phyloP scores from a whole-genome alignment of 768 basidiomycete species.

The Pholiota conissans region DNA sequence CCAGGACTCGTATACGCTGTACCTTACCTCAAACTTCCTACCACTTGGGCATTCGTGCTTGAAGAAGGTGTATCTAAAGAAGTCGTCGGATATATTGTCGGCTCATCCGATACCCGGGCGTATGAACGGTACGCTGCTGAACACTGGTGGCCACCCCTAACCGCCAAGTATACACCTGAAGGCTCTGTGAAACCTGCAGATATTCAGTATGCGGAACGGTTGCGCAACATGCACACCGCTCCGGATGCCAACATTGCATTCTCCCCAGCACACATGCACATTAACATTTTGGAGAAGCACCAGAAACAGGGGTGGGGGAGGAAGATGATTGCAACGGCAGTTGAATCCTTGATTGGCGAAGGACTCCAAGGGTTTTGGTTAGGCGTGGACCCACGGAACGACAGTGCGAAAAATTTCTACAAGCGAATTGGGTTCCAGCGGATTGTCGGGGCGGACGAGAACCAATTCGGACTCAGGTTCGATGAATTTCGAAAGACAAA shows the following conservation, averaged over 20 bases:
- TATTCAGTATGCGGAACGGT: conserved; percentile 38
- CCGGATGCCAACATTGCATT: conserved; percentile 58
- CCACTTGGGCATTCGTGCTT: conserved; percentile 74
- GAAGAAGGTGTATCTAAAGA: conserved; percentile 46
- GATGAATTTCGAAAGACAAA: conserved; percentile 27
- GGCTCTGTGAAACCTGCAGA: conserved; percentile 42
- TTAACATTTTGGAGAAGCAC: conserved; percentile 66
- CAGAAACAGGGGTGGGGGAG: conserved; percentile 74
- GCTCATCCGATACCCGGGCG: conserved; percentile 63
- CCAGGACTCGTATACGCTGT: conserved; percentile 74
- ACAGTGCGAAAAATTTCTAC: conserved; percentile 61
- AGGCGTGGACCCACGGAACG: conserved; percentile 66
- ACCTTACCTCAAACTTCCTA: conserved; percentile 71
- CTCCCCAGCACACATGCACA: conserved; percentile 75
- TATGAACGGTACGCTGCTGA: conserved; percentile 56
- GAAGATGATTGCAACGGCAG: conserved; percentile 54
- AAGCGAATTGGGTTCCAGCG: conserved; percentile 55
- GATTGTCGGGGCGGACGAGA: conserved; percentile 51
- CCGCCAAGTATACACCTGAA: conserved; percentile 49
- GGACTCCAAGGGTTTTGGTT: conserved; percentile 62
- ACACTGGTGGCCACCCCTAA: conserved; percentile 69
- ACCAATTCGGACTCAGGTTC: conserved; percentile 57
- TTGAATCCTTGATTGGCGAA: conserved; percentile 51
- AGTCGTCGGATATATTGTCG: conserved; percentile 73
- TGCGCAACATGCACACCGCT: conserved; percentile 43